Evolutionary conservation across 371 early-diverging fungal genomes (phyloP), one percentile per base, ranked within the genome.

Genomic region (Mortierella sp.): DNA sequence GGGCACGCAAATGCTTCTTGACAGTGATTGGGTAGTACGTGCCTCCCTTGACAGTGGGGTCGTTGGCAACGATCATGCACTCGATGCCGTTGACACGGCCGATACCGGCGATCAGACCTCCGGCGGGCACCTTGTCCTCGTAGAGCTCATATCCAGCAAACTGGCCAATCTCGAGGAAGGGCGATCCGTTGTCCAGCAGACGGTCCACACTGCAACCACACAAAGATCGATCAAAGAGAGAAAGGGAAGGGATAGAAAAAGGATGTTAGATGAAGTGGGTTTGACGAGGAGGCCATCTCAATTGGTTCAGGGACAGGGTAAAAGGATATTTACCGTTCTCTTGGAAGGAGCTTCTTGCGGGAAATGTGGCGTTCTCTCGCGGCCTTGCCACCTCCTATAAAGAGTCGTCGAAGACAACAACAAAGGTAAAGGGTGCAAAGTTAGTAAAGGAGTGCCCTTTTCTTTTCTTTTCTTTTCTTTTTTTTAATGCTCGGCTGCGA

Each of bases 31-130:
- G 99, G 79, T 96, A 99, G 85, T 99, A 99, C 52, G 98, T 94
- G 58, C 99, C 99, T 70, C 99, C 99, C 87, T 94, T 94, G 69
- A 95, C 94, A 7, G 94, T 95, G 28, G 95, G 91, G 80, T 95
- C 98, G 81, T 99, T 99, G 21, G 97, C 98, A 26, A 99, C 96
- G 68, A 99, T 89, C 91, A 98, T 93, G 84, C 99, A 98, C 81
- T 97, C 97, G 45, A 93, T 88, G 9, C 97, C 98, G 86, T 89
- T 91, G 28, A 99, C 93, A 26, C 96, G 89, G 26, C 99, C 99
- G 73, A 99, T 95, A 64, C 99, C 99, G 14, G 99, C 96, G 62
- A 99, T 95, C 59, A 99, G 90, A 65, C 98, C 97, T 66, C 98
- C 99, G 25, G 96, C 93, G 30, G 97, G 91, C 0, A 96, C 95